Evolutionary conservation across 1,284 basidiomycete genomes (phyloP).

Genomic region (Ustilago sp.): DNA sequence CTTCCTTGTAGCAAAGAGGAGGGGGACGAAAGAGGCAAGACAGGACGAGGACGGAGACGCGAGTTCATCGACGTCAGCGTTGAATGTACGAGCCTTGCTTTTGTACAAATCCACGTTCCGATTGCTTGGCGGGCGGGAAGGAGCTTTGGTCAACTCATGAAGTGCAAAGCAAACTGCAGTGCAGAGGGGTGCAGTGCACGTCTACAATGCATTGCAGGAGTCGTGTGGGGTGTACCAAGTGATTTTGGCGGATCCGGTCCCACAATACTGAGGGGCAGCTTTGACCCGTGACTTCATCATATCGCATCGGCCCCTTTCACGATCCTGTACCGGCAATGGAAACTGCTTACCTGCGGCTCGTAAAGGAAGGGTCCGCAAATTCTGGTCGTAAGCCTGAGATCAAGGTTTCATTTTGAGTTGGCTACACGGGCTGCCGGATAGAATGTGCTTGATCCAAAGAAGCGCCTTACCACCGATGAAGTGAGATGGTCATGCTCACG

Average conservation of each 20-base stretch:
- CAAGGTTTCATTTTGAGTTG: neutral
- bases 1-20: conserved; percentile 7
- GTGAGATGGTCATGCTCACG: neutral
- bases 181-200: neutral
- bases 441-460: conserved; percentile 33
- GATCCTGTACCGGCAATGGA: neutral
- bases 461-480: conserved; percentile 14
- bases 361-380: conserved; percentile 1
- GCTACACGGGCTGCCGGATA: conserved; percentile 12
- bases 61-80: conserved; percentile 3
- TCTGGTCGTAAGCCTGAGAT: neutral
- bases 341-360: conserved; percentile 2
- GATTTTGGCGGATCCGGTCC: neutral
- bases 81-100: conserved; percentile 1
- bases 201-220: neutral
- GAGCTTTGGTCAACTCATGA: neutral
- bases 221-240: conserved; percentile 2
- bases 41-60: conserved; percentile 5
- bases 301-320: neutral
- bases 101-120: neutral
- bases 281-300: neutral
- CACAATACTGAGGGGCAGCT: neutral
- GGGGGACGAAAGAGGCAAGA: neutral
- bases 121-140: neutral
- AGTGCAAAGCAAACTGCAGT: neutral